Conservation (phyloP, 2,329 filamentous ascomycete genomes). For the Cladosporium sp. region DNA sequence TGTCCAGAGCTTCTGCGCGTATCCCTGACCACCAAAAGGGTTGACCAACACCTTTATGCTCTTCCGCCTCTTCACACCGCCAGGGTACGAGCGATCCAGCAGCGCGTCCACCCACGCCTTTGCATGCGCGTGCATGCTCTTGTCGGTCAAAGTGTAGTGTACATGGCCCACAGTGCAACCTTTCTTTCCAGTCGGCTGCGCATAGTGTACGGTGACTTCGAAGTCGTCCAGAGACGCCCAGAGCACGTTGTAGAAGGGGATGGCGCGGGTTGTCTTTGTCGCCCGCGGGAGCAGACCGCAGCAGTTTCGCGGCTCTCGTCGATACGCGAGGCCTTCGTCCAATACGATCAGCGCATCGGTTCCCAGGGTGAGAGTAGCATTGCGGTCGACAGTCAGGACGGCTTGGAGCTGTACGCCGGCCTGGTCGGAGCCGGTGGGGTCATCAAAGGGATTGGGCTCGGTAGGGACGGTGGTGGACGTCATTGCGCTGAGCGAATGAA, state of each 20-base stretch:
- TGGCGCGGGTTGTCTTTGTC: slow-evolving; percentile 55
- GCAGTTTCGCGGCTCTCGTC: slow-evolving; percentile 50
- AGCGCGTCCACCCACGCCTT: slow-evolving; percentile 65
- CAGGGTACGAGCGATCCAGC: slow-evolving; percentile 68
- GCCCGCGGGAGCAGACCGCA: slow-evolving; percentile 54
- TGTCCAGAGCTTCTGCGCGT: slow-evolving; percentile 71
- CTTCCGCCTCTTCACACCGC: slow-evolving; percentile 63
- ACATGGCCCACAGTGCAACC: slow-evolving; percentile 62
- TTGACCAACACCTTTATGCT: slow-evolving; percentile 88
- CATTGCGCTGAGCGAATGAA: slow-evolving; percentile 33
- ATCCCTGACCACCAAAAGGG: slow-evolving; percentile 82
- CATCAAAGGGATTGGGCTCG: slow-evolving; percentile 33
- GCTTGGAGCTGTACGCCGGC: slow-evolving; percentile 17
- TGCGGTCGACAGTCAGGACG: slow-evolving; percentile 51
- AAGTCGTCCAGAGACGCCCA: slow-evolving; percentile 68
- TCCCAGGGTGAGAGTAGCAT: slow-evolving; percentile 61
- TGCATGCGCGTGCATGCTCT: slow-evolving; percentile 51
- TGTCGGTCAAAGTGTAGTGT: slow-evolving; percentile 58
- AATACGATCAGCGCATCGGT: slow-evolving; percentile 61
- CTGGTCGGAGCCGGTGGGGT: slow-evolving; percentile 30
- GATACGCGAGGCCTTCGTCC: slow-evolving; percentile 57
- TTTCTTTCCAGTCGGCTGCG: slow-evolving; percentile 55
- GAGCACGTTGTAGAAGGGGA: slow-evolving; percentile 81
- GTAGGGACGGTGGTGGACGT: slow-evolving; percentile 12
- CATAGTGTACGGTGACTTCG: slow-evolving; percentile 71